Evolutionary conservation across 768 basidiomycete species (phyloP), one percentile per base, ranked within the genome.

Genomic region (Leucosporidium creatinivorum): DNA sequence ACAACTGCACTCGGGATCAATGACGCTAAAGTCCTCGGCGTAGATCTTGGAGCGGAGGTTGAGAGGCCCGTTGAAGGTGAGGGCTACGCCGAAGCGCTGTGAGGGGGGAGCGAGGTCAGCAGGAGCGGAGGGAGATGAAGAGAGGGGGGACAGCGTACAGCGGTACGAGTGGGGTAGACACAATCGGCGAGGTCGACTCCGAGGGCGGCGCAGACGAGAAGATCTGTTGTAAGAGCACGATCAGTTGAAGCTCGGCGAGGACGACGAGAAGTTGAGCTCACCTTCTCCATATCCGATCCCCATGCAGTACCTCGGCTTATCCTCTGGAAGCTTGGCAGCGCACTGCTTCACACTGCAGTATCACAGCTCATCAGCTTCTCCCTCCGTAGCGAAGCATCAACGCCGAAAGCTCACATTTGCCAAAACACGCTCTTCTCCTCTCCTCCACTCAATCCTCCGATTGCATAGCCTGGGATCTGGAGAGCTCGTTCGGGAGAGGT

Each of bases 151-250:
- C 33, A 39, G 44, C 39, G 30, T 60, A n/a, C 23, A 28, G 91
- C 92, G 1, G 92, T 93, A 66, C 92, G 84, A 2, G 91, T 94
- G 39, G 91, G 92, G 74, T 92, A 93, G 17, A 94, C 91, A 69
- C 91, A 94, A 76, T 94, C 91, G 0, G 91, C 91, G 90, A 94
- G 93, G 75, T 94, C 91, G 36, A 93, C 83, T 19, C 91, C 91
- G n/a, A 94, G 81, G 7, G 91, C 91, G 26, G 91, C 86, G 73
- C 92, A 93, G 19, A 93, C 91, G 50, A 94, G 80, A 19, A 94
- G 82, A 80, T 94, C 91, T 89, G 68, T 64, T 55, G 25, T n/a
- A n/a, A n/a, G n/a, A n/a, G n/a, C n/a, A n/a, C n/a, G n/a, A 65
- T 55, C 26, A 0, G 47, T n/a, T 47, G 26, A 52, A 33, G 7